phyloP scores from a whole-genome alignment of 352 stramenopile genomes.

The Pythium phragmiticola region DNA sequence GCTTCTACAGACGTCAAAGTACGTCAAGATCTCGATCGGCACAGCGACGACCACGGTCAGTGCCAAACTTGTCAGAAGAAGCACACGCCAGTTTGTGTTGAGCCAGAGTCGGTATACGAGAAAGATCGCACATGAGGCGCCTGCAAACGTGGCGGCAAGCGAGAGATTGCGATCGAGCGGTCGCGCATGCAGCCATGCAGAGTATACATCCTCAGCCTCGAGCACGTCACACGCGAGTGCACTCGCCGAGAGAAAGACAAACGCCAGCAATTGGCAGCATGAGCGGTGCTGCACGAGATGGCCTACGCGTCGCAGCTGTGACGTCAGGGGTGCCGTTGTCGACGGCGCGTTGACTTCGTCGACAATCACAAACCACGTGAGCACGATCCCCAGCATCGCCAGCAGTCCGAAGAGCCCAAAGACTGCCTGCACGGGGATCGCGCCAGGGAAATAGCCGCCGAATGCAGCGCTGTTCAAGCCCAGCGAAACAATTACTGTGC shows the following conservation, averaged over 20 bases:
- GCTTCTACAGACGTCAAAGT: slow-evolving; percentile 17
- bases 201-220: slow-evolving; percentile 6
- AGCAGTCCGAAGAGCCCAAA: slow-evolving; percentile 15
- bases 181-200: not conserved
- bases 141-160: not conserved
- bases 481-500: not conserved
- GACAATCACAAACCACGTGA: slow-evolving; percentile 14
- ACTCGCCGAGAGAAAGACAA: slow-evolving; percentile 14
- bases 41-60: slow-evolving; percentile 11
- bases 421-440: slow-evolving; percentile 6
- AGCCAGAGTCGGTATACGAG: slow-evolving; percentile 10
- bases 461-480: slow-evolving; percentile 16
- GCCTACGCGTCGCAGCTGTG: slow-evolving; percentile 17
- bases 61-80: slow-evolving; percentile 5
- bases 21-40: slow-evolving; percentile 14
- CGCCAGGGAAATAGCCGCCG: slow-evolving; percentile 13
- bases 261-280: slow-evolving; percentile 21
- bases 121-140: not conserved
- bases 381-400: slow-evolving; percentile 7
- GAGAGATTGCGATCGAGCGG: slow-evolving; percentile 10
- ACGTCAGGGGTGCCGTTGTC: not conserved
- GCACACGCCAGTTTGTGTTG: slow-evolving; percentile 26
- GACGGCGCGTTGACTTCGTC: slow-evolving; percentile 9
- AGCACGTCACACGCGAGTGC: not conserved
- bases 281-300: slow-evolving; percentile 12